Base-by-base conservation (phyloP, 2,329 filamentous ascomycete genomes). In the Diaporthe nobilis region DNA sequence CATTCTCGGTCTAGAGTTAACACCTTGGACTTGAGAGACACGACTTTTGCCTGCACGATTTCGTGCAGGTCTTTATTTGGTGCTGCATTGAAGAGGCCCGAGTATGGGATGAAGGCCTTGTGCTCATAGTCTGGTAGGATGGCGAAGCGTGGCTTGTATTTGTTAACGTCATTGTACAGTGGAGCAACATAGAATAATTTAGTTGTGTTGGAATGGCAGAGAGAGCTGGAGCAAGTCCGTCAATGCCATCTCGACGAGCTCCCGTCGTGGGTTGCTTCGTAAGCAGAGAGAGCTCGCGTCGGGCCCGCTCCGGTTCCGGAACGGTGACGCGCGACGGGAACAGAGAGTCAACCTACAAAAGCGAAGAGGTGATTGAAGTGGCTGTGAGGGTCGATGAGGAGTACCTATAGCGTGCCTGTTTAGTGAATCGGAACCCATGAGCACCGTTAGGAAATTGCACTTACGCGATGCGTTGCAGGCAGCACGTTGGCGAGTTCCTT, bases 351-450 rank as follows among this genome's bases (percentile, higher is more conserved):
- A 63, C 81, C 77, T 79, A 83, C 82, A 75, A 89, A 87, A 10
- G 83, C 83, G 78, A 87, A 89, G 1, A 87, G 81, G 74, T 87
- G 86, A 74, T 89, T 85, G 76, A 89, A 87, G 77, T 89, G 87
- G 12, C 84, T 86, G 76, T 88, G 87, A 58, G 85, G 86, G 78
- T 90, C 88, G 42, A 89, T 81, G 4, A 89, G 78, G 1, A 88
- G 78, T 6, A 83, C 79, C 82, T 83, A 31, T 67, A 9, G n/a
- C 17, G 25, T 42, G 22, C 31, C 3, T 28, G 53, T 10, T 60
- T 34, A 63, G 49, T 53, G 49, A 28, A 55, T 42, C 55, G 53
- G 39, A 61, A 51, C 17, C 9, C 39, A 6, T 15, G 15, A 25
- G 6, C 20, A 2, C 22, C 44, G 8, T 12, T n/a, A 20, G 4